These are phyloP conservation scores for Papilionanthe hybrid DNA, from an alignment of 116 monocot species.

Conservation along the genomic window DNA sequence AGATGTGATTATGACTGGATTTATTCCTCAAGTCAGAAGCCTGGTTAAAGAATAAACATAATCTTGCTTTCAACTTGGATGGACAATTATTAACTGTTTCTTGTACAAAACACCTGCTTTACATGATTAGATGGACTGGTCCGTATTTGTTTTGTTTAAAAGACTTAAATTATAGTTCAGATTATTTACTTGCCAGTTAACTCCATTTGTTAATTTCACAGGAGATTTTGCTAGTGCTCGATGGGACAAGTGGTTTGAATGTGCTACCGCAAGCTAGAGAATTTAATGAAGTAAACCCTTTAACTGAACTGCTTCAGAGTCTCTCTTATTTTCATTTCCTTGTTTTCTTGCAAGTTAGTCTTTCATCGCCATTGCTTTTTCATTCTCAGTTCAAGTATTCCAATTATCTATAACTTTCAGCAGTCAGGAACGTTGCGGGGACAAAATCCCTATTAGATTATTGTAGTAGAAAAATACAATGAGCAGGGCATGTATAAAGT, in stretches of 20 bases:
- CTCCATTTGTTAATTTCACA: slow-evolving; percentile 11
- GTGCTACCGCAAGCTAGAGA: slow-evolving; percentile 97
- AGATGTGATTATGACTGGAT: neutral
- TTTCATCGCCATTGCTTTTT: no score
- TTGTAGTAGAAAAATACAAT: no score
- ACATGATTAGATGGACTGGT: neutral
- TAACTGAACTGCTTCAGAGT: neutral
- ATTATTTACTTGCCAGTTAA: neutral
- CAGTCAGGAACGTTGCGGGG: no score
- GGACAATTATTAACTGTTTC: neutral
- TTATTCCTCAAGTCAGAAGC: neutral
- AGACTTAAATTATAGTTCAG: neutral
- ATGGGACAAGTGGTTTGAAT: slow-evolving; percentile 95
- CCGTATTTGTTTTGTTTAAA: neutral
- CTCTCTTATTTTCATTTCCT: no score
- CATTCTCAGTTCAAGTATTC: no score
- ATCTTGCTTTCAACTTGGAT: no score
- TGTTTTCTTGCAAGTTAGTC: no score
- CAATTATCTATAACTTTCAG: no score
- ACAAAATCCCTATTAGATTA: no score
- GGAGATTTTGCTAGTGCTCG: slow-evolving; percentile 91
- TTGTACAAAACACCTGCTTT: neutral
- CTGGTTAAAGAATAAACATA: neutral
- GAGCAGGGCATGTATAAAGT: no score
- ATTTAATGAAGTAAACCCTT: slow-evolving; percentile 79